Percentiles rank a stretch among this genome's conserved stretches.
phyloP scores from a whole-genome alignment of 306 rosid genomes.

The Acacia acuminata region DNA sequence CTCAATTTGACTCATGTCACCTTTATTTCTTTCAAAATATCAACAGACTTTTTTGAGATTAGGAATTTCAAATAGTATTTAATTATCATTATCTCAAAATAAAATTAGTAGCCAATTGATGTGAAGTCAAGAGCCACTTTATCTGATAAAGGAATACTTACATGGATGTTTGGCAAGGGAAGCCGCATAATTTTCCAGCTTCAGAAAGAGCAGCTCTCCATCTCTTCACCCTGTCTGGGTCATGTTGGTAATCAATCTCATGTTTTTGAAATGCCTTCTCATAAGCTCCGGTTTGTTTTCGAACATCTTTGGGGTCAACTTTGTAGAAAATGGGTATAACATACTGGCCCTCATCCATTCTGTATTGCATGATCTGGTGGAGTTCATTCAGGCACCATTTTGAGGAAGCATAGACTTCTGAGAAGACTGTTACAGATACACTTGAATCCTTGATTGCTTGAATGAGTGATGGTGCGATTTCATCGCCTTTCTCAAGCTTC shows the following conservation, averaged over 20 bases:
- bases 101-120: no score
- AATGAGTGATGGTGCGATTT: no score
- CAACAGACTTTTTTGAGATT: no score
- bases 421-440: background rate
- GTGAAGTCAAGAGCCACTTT: no score
- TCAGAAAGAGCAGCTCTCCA: background rate
- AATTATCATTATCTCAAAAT: no score
- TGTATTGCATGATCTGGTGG: background rate
- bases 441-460: background rate
- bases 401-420: background rate
- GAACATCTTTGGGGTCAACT: background rate
- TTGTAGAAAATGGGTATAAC: background rate
- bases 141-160: background rate
- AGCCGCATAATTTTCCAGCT: background rate
- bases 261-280: background rate
- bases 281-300: background rate
- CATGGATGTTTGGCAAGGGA: background rate
- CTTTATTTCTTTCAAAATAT: no score
- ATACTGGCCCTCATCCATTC: background rate
- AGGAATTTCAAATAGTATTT: no score
- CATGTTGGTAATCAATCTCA: background rate
- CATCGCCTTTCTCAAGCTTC: no score
- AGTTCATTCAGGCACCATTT: background rate
- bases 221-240: background rate
- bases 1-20: no score